A percentile compares a stretch with the other conserved stretches of the same genome.
Conservation (phyloP, 1,139 yeast genomes). For the Arxiozyma bovina region DNA sequence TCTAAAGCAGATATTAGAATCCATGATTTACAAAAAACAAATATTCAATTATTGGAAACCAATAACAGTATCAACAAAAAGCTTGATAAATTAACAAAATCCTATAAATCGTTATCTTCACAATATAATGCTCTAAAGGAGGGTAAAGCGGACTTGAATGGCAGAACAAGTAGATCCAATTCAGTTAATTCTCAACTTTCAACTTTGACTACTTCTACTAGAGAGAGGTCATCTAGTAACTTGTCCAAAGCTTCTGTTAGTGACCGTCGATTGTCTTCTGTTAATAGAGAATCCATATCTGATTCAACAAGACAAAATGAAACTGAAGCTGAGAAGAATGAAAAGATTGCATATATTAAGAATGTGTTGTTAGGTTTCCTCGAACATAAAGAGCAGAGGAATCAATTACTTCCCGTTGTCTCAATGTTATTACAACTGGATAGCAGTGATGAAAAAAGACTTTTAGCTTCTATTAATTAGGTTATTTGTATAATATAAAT, state of each 20-base stretch:
- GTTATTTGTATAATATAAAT: not conserved
- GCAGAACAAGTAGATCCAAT: conserved; percentile 22
- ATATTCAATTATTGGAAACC: conserved; percentile 48
- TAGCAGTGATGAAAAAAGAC: conserved; percentile 61
- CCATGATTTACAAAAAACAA: conserved; percentile 50
- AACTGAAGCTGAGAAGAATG: conserved; percentile 27
- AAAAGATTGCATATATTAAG: conserved; percentile 66
- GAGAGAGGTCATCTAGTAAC: conserved; percentile 4
- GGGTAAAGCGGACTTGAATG: conserved; percentile 22
- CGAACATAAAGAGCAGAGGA: conserved; percentile 87
- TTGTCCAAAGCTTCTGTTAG: conserved; percentile 9
- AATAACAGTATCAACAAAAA: conserved; percentile 63
- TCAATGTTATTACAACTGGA: conserved; percentile 62
- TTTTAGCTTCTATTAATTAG: conserved; percentile 48
- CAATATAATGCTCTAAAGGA: conserved; percentile 42
- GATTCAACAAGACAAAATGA: conserved; percentile 7
- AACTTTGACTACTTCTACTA: not conserved
- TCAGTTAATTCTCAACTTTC: conserved; percentile 17
- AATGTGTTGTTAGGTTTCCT: conserved; percentile 82
- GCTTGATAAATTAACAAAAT: conserved; percentile 56
- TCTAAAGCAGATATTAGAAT: conserved; percentile 42
- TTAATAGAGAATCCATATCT: not conserved
- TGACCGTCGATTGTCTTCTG: conserved; percentile 6
- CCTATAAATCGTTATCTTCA: conserved; percentile 49
- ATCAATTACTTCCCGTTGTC: conserved; percentile 74